Conservation (phyloP, 306 rosid genomes). For the Cucurbita ficifolia region DNA sequence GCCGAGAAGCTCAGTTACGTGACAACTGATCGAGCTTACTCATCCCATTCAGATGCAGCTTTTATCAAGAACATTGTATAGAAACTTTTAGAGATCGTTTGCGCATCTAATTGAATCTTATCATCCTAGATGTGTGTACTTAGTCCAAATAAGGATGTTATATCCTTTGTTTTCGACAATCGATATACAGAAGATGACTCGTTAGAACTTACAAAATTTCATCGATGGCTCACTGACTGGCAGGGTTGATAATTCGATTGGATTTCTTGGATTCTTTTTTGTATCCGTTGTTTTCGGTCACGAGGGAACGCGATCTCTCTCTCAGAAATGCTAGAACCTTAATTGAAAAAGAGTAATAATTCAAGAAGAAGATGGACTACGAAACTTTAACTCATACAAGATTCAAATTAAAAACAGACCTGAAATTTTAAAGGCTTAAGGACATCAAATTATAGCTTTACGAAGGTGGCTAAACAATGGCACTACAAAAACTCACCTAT, state of each 20-base stretch:
- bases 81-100: neutral
- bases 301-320: no score
- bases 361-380: neutral
- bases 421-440: neutral
- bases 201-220: no score
- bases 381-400: neutral
- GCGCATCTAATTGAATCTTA: neutral
- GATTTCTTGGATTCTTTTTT: no score
- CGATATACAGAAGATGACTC: neutral
- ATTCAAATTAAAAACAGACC: neutral
- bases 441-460: constrained; percentile 15
- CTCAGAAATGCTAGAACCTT: neutral
- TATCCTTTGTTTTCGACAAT: neutral
- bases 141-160: neutral
- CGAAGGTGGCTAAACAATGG: constrained; percentile 13
- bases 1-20: constrained; percentile 64
- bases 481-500: constrained; percentile 18
- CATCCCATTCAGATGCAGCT: neutral
- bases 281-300: no score
- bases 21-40: constrained; percentile 10
- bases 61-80: neutral
- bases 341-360: neutral
- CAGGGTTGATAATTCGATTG: no score
- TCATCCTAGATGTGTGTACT: neutral
- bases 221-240: no score